Evolutionary conservation across 2,329 filamentous ascomycete genomes (phyloP).

Genomic region (Nemania bipapillata): DNA sequence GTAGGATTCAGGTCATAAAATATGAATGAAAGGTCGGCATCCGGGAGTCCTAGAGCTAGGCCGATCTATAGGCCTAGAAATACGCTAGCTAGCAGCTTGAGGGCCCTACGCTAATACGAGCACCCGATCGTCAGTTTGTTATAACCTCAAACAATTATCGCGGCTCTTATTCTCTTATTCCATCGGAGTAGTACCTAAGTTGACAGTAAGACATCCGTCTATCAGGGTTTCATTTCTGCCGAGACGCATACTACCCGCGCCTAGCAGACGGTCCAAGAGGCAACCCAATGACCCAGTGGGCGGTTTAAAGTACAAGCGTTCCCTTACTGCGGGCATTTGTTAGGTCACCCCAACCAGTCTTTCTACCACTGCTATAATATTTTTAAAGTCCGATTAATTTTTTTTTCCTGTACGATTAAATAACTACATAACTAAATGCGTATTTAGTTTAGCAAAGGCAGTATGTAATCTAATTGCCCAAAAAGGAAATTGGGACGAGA

Average conservation of each 20-base stretch:
- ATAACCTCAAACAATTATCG: constrained; percentile 14
- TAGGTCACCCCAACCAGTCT: too few relatives aligned
- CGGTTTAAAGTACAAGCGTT: too few relatives aligned
- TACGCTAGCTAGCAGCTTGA: constrained; percentile 8
- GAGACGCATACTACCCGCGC: constrained; percentile 21
- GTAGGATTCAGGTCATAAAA: constrained; percentile 2
- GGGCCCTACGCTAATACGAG: constrained; percentile 6
- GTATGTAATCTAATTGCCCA: too few relatives aligned
- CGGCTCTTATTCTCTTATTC: constrained; percentile 6
- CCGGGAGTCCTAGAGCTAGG: constrained; percentile 4
- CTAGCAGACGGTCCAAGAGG: too few relatives aligned
- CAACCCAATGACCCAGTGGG: too few relatives aligned
- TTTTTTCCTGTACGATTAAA: too few relatives aligned
- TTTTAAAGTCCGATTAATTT: too few relatives aligned
- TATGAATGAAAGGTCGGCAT: constrained; percentile 3
- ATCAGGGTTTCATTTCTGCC: constrained; percentile 7
- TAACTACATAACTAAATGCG: too few relatives aligned
- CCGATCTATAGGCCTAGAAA: constrained; percentile 15
- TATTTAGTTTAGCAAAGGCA: too few relatives aligned
- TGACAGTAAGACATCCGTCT: constrained; percentile 18
- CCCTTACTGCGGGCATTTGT: too few relatives aligned
- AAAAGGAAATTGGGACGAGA: too few relatives aligned
- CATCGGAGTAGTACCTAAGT: constrained; percentile 14
- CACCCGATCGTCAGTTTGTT: constrained; percentile 18
- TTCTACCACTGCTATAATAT: too few relatives aligned